Conservation (phyloP, 2,329 filamentous ascomycete genomes). For the Colletotrichum lentis region DNA sequence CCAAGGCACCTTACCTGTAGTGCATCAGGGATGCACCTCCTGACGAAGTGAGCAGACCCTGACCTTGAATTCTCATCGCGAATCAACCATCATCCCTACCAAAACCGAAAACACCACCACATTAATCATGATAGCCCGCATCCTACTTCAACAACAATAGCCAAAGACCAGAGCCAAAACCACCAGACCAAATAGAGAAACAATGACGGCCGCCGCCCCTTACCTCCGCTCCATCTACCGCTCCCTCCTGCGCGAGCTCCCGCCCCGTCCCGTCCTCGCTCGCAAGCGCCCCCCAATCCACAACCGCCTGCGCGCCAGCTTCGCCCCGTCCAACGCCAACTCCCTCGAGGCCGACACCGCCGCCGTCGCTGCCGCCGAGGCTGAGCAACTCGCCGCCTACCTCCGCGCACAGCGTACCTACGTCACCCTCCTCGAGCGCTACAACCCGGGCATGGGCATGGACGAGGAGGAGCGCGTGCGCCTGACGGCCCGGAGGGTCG, state of each 20-base stretch:
- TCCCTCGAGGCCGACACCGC: slow-evolving; percentile 41
- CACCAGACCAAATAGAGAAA: not conserved
- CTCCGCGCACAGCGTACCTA: slow-evolving; percentile 87
- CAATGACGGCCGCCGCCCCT: slow-evolving; percentile 48
- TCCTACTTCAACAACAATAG: not conserved
- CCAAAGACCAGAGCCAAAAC: not conserved
- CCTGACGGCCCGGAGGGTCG: slow-evolving; percentile 84
- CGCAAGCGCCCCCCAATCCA: slow-evolving; percentile 73
- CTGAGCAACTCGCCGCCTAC: slow-evolving; percentile 83
- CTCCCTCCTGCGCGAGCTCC: slow-evolving; percentile 86
- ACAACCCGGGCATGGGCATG: slow-evolving; percentile 93
- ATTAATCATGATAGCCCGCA: not conserved
- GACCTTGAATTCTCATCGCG: not conserved
- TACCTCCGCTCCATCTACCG: slow-evolving; percentile 82
- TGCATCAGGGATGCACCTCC: not conserved
- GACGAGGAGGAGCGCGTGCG: slow-evolving; percentile 83
- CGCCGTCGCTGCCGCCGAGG: slow-evolving; percentile 52
- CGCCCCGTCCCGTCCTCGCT: slow-evolving; percentile 68
- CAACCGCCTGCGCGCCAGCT: slow-evolving; percentile 70
- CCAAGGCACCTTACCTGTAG: not conserved
- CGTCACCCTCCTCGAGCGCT: slow-evolving; percentile 81
- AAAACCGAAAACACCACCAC: slow-evolving; percentile 1
- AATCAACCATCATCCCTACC: not conserved
- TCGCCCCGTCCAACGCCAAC: slow-evolving; percentile 54
- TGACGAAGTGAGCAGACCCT: not conserved